Conservation (phyloP, 495 filamentous ascomycete species). For the Lepidopterella palustris region DNA sequence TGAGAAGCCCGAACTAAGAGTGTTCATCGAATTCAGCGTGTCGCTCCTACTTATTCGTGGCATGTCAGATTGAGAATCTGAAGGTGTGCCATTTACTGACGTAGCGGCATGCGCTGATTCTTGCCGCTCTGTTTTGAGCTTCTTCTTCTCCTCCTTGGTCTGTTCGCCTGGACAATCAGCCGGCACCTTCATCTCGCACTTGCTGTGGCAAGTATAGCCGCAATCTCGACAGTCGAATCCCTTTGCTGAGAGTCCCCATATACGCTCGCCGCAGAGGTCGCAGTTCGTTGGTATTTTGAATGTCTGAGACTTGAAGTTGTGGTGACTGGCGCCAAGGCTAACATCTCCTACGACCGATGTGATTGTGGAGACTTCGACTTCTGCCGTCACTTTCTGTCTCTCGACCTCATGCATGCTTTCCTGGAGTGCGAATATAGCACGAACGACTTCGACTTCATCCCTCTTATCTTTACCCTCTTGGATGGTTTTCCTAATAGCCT, state of each 20-base stretch:
- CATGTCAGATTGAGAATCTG: conserved; percentile 37
- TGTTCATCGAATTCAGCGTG: conserved; percentile 69
- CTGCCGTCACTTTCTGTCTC: conserved; percentile 73
- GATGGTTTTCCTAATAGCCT: conserved; percentile 63
- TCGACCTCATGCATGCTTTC: conserved; percentile 85
- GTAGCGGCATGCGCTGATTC: conserved; percentile 59
- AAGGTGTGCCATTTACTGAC: conserved; percentile 34
- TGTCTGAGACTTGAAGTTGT: conserved; percentile 93
- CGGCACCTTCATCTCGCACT: conserved; percentile 98
- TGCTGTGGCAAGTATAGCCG: conserved; percentile 95
- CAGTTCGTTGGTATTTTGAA: conserved; percentile 99
- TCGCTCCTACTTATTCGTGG: conserved; percentile 67
- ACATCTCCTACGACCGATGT: conserved; percentile 81
- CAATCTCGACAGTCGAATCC: conserved; percentile 93
- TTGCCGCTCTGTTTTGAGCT: conserved; percentile 75
- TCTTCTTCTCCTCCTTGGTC: conserved; percentile 89
- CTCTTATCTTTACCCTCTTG: conserved; percentile 76
- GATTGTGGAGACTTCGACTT: conserved; percentile 88
- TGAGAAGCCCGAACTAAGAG: conserved; percentile 81
- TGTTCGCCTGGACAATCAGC: conserved; percentile 92
- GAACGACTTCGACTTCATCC: conserved; percentile 73
- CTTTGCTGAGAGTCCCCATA: conserved; percentile 94
- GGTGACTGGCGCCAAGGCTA: conserved; percentile 81
- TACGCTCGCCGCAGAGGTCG: conserved; percentile 89
- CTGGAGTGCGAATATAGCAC: conserved; percentile 67